Evolutionary conservation across 768 basidiomycete species (phyloP), one percentile per base, ranked within the genome.

Genomic region (Boletus rufocinnamomeus): DNA sequence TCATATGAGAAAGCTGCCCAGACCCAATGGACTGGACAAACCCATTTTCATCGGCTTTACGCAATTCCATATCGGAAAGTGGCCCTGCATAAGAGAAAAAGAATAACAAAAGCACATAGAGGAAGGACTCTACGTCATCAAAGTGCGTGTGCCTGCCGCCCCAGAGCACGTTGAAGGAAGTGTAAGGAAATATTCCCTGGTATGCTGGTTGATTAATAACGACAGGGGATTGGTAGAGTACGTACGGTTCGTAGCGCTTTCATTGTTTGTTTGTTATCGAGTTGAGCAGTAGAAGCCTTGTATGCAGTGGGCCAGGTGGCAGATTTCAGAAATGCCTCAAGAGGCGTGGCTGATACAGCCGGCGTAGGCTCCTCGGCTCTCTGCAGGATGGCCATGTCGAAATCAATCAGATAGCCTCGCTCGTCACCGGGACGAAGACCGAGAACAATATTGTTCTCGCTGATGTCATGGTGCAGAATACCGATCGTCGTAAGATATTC

Each of bases 381-480:
- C 45, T 54, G 3, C 75, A 52, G 51, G n/a, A 63, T 74, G 35
- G 35, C 48, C n/a, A n/a, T n/a, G n/a, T n/a, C n/a, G n/a, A n/a
- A n/a, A n/a, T n/a, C 28, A 28, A 28, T 28, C 28, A 75, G 21
- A 41, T 71, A 75, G 1, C 72, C 74, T 37, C 59, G 19, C 41
- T 56, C 58, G 4, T 40, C 59, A 44, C 55, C 53, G 16, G 54
- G 58, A 14, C 19, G 38, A n/a, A 21, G 51, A 6, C 62, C 60
- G 3, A 76, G 69, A 13, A 76, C 66, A 10, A 38, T 38, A 7
- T 38, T 37, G 35, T 37, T 37, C n/a, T n/a, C n/a, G n/a, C n/a
- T n/a, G n/a, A n/a, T n/a, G n/a, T n/a, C n/a, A n/a, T n/a, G n/a
- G n/a, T n/a, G n/a, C n/a, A n/a, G n/a, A n/a, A n/a, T n/a, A n/a